These are phyloP conservation scores for Microglena sp. DNA, from an alignment of 139 green algal species.

Conservation along the genomic window DNA sequence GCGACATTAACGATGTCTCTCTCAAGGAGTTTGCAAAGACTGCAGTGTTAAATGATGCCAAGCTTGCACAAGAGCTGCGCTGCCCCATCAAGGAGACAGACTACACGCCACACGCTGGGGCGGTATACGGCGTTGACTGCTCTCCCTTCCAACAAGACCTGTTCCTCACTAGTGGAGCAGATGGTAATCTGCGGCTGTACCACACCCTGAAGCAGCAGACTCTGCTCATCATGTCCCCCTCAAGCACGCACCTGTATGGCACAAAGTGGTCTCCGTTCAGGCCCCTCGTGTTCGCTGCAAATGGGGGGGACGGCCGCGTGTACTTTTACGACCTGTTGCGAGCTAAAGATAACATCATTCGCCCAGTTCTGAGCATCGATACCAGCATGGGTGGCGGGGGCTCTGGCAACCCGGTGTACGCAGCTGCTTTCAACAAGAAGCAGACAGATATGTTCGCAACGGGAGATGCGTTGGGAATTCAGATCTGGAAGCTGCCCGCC, in stretches of 20 bases:
- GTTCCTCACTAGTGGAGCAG: conserved; percentile 33
- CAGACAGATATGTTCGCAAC: conserved; percentile 38
- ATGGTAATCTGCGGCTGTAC: conserved; percentile 44
- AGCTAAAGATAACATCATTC: conserved; percentile 2
- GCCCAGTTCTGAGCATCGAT: conserved; percentile 19
- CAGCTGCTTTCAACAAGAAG: conserved; percentile 38
- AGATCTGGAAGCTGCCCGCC: conserved; percentile 30
- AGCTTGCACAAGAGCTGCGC: conserved; percentile 30
- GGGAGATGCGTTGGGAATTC: conserved; percentile 18
- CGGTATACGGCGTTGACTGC: conserved; percentile 36
- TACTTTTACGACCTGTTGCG: conserved; percentile 58
- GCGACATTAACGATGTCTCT: conserved; percentile 23
- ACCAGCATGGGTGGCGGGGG: neutral
- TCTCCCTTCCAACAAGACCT: conserved; percentile 48
- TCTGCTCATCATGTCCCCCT: conserved; percentile 38
- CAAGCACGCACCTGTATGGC: conserved; percentile 24
- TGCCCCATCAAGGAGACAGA: conserved; percentile 30
- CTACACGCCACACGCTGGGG: conserved; percentile 31
- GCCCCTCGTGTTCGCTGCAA: conserved; percentile 49
- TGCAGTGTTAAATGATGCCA: conserved; percentile 9
- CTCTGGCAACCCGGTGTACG: conserved; percentile 26
- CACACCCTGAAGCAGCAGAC: conserved; percentile 27
- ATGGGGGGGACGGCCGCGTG: conserved; percentile 41
- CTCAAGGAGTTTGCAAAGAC: conserved; percentile 14
- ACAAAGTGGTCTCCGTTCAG: conserved; percentile 43